Base-by-base conservation (phyloP, 352 stramenopile species). In the Phytophthora lateralis region DNA sequence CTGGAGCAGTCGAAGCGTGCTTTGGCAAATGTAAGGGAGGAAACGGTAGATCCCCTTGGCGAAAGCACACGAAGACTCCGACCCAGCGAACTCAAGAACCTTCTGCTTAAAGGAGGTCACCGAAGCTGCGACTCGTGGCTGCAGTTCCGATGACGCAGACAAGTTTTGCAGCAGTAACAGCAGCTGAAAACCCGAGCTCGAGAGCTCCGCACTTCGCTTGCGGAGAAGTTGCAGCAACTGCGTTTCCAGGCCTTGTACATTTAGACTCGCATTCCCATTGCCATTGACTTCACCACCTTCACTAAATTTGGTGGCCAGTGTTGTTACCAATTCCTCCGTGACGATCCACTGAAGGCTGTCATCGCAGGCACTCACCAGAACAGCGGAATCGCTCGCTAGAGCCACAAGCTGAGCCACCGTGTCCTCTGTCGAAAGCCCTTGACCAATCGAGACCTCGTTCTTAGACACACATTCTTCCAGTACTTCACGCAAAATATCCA, bases 301-400 rank as follows among this genome's bases (percentile, higher is more conserved):
- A 2, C 29, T 41, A 15, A 80, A 48, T 27, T 83, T 77, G 1
- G 26, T 32, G 4, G 53, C 55, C 17, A 91, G 47, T 11, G 47
- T 46, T 2, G 27, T 34, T 12, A 89, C 67, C 18, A 88, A 30
- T 12, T 90, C 73, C 6, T 73, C 53, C 14, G 82, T 88, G 12
- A 91, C 45, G 8, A 91, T 67, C 63, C 75, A 90, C 56, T 91
- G 78, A 8, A 91, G 69, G 24, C 66, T 89, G 21, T 86, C 76
- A 43, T 89, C 82, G 37, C 80, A 78, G 0, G 71, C 61, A 7
- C 50, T 51, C 6, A 89, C 59, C 7, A 89, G 52, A 9, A 64
- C 37, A 5, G 63, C 45, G 4, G 72, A 89, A 10, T 69, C 37
- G 27, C 55, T 69, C 5, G 66, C 74, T 12, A 91, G 6, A 1